Percentiles rank a stretch among this genome's conserved stretches.
Evolutionary conservation across 495 filamentous ascomycete genomes (phyloP).

Genomic region (Parmelia sp.): DNA sequence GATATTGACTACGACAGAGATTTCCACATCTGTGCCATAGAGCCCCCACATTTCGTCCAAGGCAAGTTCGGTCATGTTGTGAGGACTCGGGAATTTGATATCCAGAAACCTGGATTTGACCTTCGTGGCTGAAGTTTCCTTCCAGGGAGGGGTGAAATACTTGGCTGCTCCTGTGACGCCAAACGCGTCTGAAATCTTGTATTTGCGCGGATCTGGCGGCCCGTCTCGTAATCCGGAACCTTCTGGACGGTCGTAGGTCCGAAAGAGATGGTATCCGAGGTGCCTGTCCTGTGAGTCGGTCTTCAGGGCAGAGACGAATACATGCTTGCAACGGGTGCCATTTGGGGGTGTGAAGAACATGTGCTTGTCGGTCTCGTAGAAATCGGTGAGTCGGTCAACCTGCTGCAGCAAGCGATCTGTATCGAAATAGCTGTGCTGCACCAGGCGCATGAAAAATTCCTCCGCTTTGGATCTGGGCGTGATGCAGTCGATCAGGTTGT

Average conservation of each 20-base stretch:
- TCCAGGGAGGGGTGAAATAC: slow-evolving; percentile 20
- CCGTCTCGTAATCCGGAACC: neutral
- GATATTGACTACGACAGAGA: slow-evolving; percentile 24
- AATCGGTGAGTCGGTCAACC: slow-evolving; percentile 9
- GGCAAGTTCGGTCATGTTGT: slow-evolving; percentile 26
- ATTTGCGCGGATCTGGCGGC: slow-evolving; percentile 12
- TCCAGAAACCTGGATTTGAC: slow-evolving; percentile 14
- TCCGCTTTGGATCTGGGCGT: slow-evolving; percentile 13
- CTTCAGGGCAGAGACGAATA: slow-evolving; percentile 20
- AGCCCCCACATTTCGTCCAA: slow-evolving; percentile 26
- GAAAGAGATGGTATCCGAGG: slow-evolving; percentile 20
- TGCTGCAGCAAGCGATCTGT: slow-evolving; percentile 20
- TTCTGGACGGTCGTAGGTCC: slow-evolving; percentile 17
- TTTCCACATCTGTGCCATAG: slow-evolving; percentile 19
- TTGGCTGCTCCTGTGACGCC: slow-evolving; percentile 22
- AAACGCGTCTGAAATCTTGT: slow-evolving; percentile 22
- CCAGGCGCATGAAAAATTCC: slow-evolving; percentile 16
- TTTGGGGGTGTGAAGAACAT: slow-evolving; percentile 16
- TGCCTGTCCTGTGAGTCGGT: neutral
- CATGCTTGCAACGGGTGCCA: slow-evolving; percentile 16
- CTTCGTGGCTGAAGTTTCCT: slow-evolving; percentile 16
- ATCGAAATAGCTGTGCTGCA: slow-evolving; percentile 21
- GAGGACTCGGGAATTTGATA: slow-evolving; percentile 19
- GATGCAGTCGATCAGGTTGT: slow-evolving; percentile 15
- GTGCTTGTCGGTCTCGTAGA: slow-evolving; percentile 19